Evolutionary conservation across 768 basidiomycete species (phyloP), one percentile per base, ranked within the genome.

Genomic region (Hortiboletus campestris): DNA sequence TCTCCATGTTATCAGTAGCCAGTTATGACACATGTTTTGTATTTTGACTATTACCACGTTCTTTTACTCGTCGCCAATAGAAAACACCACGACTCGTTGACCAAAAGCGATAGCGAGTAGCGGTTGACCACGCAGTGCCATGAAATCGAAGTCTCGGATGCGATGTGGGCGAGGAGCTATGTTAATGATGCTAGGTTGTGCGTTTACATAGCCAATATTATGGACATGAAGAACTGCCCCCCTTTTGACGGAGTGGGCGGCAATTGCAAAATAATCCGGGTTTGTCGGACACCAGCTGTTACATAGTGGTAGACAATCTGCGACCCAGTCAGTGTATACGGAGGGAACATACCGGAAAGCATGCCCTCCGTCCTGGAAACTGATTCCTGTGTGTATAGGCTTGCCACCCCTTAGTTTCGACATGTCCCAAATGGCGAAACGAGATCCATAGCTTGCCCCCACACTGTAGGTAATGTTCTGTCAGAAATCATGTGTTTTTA

Each of bases 361-460:
- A 57, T 83, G 76, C 0, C 83, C 82, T 6, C 88, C 88, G 56
- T 89, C 85, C 31, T 82, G 75, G 57, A 88, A 88, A 63, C 80
- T 84, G 51, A 74, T 72, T 2, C 86, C 86, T 5, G 79, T 78
- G n/a, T 80, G 72, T 59, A 74, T 72, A 1, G 91, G 91, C 59
- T 88, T 84, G 8, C 91, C 91, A 32, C 91, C 91, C 42, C 81
- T 78, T 35, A 91, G 72, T 61, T 81, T 82, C 13, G 82, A 78
- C 49, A 89, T 77, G 65, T 93, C 86, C 91, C 91, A 93, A 19
- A 93, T 67, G 16, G 83, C 79, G 66, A 89, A 91, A 49, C 76
- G 78, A n/a, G 83, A 75, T 10, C 88, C 87, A 65, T 84, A 91
- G 20, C 83, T 82, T 31, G 85, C 86, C 39, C 91, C 91, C 43